Conservation (phyloP, 768 basidiomycete genomes). For the Floccularia luteovirens region DNA sequence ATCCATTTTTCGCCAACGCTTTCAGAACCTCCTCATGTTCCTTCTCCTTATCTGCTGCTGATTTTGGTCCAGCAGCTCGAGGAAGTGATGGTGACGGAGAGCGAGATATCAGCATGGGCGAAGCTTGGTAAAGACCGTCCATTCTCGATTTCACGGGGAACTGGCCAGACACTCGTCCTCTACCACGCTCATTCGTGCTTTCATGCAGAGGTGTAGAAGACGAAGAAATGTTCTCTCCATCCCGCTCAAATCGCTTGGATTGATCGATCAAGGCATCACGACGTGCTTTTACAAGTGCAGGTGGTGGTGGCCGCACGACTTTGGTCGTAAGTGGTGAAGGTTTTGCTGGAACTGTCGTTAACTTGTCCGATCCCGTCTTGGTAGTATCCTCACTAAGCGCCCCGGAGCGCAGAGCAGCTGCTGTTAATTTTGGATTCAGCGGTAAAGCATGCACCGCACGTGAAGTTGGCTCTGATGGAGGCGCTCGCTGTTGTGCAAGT, state of each 20-base stretch:
- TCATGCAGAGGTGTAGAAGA: neutral
- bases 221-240: neutral
- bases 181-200: neutral
- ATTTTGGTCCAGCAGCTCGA: conserved; percentile 10
- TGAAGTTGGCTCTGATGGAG: neutral
- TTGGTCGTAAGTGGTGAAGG: neutral
- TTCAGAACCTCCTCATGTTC: conserved; percentile 33
- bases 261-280: conserved; percentile 1
- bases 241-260: neutral
- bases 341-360: too few species aligned
- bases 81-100: conserved; percentile 22
- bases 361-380: neutral
- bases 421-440: conserved; percentile 7
- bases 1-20: conserved; percentile 52
- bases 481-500: neutral
- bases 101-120: conserved; percentile 13
- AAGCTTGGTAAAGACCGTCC: conserved; percentile 6
- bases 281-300: conserved; percentile 7
- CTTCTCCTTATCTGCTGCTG: conserved; percentile 26
- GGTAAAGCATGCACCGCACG: conserved; percentile 11
- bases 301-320: neutral
- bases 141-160: neutral
- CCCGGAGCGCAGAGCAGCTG: conserved; percentile 2
- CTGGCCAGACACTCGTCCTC: neutral
- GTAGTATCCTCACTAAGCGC: neutral